A percentile compares a stretch with the other conserved stretches of the same genome.
phyloP scores from a whole-genome alignment of 2,329 filamentous ascomycete species.

The Purpureocillium lavendulum region DNA sequence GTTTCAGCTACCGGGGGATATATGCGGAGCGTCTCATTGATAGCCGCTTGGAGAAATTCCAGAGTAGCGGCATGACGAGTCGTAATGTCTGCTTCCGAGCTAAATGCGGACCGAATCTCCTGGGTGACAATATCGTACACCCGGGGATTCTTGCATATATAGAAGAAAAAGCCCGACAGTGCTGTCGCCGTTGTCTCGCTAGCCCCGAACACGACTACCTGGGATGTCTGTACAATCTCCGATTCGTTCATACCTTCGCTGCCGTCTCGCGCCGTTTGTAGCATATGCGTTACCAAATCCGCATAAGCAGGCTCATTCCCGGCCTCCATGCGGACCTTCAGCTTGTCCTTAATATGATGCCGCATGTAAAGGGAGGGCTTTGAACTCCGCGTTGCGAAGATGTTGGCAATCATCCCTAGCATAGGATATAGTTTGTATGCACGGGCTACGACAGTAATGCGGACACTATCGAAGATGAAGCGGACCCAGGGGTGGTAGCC shows the following conservation, averaged over 20 bases:
- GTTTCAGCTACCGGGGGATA: constrained; percentile 25
- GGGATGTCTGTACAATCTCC: constrained; percentile 22
- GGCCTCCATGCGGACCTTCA: too few relatives aligned
- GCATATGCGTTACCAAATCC: constrained; percentile 17
- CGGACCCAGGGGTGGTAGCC: constrained; percentile 10
- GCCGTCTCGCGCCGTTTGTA: constrained; percentile 18
- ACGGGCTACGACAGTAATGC: background rate
- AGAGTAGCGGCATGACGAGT: constrained; percentile 18
- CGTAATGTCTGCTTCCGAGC: constrained; percentile 26
- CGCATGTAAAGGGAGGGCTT: too few relatives aligned
- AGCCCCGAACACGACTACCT: constrained; percentile 18
- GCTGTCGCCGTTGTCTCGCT: constrained; percentile 25
- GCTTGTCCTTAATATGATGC: too few relatives aligned
- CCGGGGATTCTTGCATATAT: constrained; percentile 20
- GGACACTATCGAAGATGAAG: constrained; percentile 9
- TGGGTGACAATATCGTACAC: constrained; percentile 20
- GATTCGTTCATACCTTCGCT: constrained; percentile 17
- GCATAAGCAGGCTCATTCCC: too few relatives aligned
- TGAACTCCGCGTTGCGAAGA: too few relatives aligned
- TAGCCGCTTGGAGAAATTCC: constrained; percentile 29
- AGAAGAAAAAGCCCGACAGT: constrained; percentile 19
- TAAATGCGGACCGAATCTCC: constrained; percentile 27
- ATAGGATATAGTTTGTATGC: constrained; percentile 4
- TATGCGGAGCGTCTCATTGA: constrained; percentile 33
- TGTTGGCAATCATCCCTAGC: too few relatives aligned